Conservation (phyloP, 805 yeast species). For the Nakazawaea wyomingensis region DNA sequence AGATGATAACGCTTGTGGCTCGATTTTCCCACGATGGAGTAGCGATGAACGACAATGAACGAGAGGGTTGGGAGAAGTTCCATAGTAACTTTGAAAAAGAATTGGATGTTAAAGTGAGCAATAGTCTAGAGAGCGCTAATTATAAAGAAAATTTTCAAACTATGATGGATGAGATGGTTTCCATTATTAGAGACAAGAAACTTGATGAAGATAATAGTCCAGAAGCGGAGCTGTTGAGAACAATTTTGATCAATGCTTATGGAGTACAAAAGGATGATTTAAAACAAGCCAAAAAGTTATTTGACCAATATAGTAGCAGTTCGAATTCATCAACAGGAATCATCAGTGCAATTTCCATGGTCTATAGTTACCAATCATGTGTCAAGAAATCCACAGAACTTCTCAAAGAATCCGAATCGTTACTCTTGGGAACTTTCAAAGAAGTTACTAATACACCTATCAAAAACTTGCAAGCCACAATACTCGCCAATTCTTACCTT, state of each 20-base stretch:
- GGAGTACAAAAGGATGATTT: conserved; percentile 16
- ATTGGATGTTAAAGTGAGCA: too few relatives aligned
- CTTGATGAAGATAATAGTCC: neutral
- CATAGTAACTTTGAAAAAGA: neutral
- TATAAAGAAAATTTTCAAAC: neutral
- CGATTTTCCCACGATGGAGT: neutral
- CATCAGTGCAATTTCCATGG: conserved; percentile 17
- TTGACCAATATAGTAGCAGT: conserved; percentile 20
- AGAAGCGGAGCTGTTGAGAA: neutral
- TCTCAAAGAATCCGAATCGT: conserved; percentile 21
- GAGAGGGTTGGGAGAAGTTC: neutral
- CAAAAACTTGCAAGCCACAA: conserved; percentile 19
- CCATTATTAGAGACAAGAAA: neutral
- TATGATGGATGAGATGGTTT: neutral
- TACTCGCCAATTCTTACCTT: conserved; percentile 24
- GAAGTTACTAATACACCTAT: conserved; percentile 22
- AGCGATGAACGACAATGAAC: neutral
- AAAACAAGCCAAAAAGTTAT: conserved; percentile 17
- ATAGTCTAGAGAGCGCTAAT: too few relatives aligned
- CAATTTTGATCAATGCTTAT: neutral
- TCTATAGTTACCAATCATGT: conserved; percentile 21
- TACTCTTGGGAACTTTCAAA: conserved; percentile 16
- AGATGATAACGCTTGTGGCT: neutral
- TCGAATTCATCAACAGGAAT: conserved; percentile 12
- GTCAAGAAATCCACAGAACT: conserved; percentile 12